These are phyloP conservation scores for Colletotrichum melonis DNA, from an alignment of 2,329 filamentous ascomycete species.

Conservation along the genomic window DNA sequence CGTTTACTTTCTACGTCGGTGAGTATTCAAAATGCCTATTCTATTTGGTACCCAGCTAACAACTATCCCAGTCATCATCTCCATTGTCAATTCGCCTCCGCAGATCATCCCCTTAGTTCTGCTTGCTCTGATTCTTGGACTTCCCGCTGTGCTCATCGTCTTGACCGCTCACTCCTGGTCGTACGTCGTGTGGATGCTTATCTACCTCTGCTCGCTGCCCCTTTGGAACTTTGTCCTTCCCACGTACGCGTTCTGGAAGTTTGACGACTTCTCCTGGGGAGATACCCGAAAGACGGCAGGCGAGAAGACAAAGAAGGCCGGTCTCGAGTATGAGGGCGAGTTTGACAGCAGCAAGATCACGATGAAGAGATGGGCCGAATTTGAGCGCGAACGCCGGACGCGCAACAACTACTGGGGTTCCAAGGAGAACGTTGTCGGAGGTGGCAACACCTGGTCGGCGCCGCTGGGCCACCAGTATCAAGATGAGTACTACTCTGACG, in stretches of 20 bases:
- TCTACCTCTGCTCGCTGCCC: constrained; percentile 92
- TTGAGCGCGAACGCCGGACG: constrained; percentile 76
- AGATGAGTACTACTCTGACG: constrained; percentile 68
- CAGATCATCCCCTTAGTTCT: constrained; percentile 93
- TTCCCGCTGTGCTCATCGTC: constrained; percentile 91
- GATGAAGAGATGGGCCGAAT: constrained; percentile 99
- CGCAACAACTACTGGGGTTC: constrained; percentile 64
- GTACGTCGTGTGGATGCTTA: constrained; percentile 96
- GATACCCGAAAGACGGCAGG: constrained; percentile 96
- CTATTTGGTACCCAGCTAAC: constrained; percentile 11
- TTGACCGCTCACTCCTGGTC: constrained; percentile 92
- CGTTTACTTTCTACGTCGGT: constrained; percentile 97
- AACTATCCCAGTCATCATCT: constrained; percentile 75
- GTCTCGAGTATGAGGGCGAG: constrained; percentile 90
- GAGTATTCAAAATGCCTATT: constrained; percentile 54
- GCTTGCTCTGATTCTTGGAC: constrained; percentile 88
- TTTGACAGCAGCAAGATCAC: constrained; percentile 99
- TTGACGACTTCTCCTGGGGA: constrained; percentile 99
- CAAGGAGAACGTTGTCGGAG: constrained; percentile 61
- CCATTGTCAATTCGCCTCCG: constrained; percentile 80
- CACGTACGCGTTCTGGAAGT: constrained; percentile 98
- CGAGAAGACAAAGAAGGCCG: constrained; percentile 87
- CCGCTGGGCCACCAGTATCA: constrained; percentile 59
- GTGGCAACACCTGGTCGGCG: constrained; percentile 55
- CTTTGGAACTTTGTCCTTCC: constrained; percentile 98